Percentiles rank a stretch among this genome's conserved stretches.
These are phyloP conservation scores for Ceratobasidium theobromae DNA, from an alignment of 1,284 basidiomycete genomes.

Conservation along the genomic window DNA sequence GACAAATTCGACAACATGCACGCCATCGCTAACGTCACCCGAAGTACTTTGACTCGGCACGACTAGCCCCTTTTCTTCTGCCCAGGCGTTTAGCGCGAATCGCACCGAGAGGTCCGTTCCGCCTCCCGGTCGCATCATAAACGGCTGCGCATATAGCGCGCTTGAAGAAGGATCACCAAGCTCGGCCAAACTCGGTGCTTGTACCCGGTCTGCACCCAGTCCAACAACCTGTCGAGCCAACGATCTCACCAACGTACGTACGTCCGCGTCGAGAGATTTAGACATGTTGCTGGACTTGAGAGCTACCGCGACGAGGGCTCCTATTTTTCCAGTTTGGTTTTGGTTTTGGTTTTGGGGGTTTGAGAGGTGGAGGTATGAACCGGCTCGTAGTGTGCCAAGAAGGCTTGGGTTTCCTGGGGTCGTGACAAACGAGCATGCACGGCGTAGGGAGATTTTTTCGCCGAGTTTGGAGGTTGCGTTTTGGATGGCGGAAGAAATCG, in stretches of 20 bases:
- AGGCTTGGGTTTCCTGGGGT: slow-evolving; percentile 51
- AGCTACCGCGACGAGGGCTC: slow-evolving; percentile 64
- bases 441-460: slow-evolving; percentile 81
- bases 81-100: slow-evolving; percentile 70
- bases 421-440: slow-evolving; percentile 72
- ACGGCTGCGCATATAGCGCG: slow-evolving; percentile 77
- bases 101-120: slow-evolving; percentile 58
- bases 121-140: slow-evolving; percentile 58
- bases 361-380: slow-evolving; percentile 73
- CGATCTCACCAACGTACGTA: slow-evolving; percentile 71
- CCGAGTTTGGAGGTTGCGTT: slow-evolving; percentile 83
- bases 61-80: slow-evolving; percentile 55
- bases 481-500: slow-evolving; percentile 75
- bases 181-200: slow-evolving; percentile 36
- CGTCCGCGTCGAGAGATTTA: slow-evolving; percentile 52
- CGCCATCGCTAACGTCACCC: slow-evolving; percentile 30
- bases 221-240: slow-evolving; percentile 85
- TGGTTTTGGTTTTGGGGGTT: slow-evolving; percentile 43
- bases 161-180: slow-evolving; percentile 53
- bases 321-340: slow-evolving; percentile 65
- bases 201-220: slow-evolving; percentile 71
- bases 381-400: slow-evolving; percentile 61
- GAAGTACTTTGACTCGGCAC: too few species aligned
- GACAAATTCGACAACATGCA: slow-evolving; percentile 45
- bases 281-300: slow-evolving; percentile 53